Evolutionary conservation across 352 stramenopile species (phyloP).

Genomic region (Globisporangium alternatum): DNA sequence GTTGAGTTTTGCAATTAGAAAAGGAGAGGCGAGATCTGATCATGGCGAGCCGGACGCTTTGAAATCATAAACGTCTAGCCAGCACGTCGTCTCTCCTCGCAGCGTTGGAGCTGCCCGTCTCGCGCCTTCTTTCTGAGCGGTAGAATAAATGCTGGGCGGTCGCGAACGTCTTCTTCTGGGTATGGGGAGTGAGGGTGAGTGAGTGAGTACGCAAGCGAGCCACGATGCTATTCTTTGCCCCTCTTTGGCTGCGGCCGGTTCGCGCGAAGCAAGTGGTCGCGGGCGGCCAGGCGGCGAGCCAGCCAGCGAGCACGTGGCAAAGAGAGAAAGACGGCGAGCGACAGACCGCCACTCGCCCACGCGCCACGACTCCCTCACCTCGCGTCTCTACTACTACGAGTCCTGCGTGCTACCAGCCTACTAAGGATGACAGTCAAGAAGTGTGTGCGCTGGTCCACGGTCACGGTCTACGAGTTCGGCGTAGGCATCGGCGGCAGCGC

Average conservation of each 20-base stretch:
- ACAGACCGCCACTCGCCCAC: slow-evolving; percentile 2
- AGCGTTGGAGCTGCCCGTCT: neutral
- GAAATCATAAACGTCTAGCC: neutral
- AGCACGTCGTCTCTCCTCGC: neutral
- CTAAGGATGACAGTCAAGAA: slow-evolving; percentile 22
- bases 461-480: slow-evolving; percentile 58
- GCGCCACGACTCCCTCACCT: neutral
- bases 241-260: slow-evolving; percentile 6
- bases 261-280: slow-evolving; percentile 10
- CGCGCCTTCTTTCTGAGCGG: slow-evolving; percentile 6
- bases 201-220: slow-evolving; percentile 1
- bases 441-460: slow-evolving; percentile 46
- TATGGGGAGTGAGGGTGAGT: slow-evolving; percentile 1
- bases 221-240: slow-evolving; percentile 14
- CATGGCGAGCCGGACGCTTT: neutral
- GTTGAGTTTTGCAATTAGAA: slow-evolving; percentile 6
- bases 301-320: slow-evolving; percentile 5
- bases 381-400: neutral
- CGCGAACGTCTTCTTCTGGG: slow-evolving; percentile 7
- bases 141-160: slow-evolving; percentile 5
- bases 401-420: neutral
- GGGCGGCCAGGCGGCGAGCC: slow-evolving; percentile 1
- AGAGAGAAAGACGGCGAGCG: slow-evolving; percentile 5
- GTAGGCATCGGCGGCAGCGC: slow-evolving; percentile 42
- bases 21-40: neutral